Percentiles rank a stretch among this genome's conserved stretches.
Conservation (phyloP, 768 basidiomycete species). For the Boletus bicolor region DNA sequence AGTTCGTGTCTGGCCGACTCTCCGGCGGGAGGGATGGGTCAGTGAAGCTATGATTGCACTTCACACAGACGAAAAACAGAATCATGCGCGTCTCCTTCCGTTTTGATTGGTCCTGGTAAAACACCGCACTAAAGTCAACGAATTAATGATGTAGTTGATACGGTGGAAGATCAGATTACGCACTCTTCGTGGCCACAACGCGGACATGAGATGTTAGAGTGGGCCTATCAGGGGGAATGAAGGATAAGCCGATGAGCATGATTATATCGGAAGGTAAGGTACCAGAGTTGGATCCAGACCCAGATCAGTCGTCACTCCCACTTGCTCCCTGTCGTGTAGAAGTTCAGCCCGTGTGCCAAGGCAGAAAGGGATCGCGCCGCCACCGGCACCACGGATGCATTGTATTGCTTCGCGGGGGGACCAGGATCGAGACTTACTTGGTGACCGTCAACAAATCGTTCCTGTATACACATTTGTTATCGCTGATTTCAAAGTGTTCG, state of each 20-base stretch:
- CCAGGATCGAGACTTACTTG: slow-evolving; percentile 53
- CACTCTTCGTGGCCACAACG: slow-evolving; percentile 80
- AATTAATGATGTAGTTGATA: not conserved
- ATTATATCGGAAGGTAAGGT: slow-evolving; percentile 17
- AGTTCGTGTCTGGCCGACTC: slow-evolving; percentile 31
- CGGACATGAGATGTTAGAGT: slow-evolving; percentile 82
- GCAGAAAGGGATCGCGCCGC: slow-evolving; percentile 5
- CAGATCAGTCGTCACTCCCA: slow-evolving; percentile 86
- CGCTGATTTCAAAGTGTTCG: slow-evolving; percentile 76
- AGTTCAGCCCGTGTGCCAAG: slow-evolving; percentile 1
- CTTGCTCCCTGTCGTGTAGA: slow-evolving; percentile 68
- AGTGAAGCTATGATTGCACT: slow-evolving; percentile 72
- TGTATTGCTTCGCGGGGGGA: not conserved
- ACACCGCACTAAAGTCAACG: slow-evolving; percentile 65
- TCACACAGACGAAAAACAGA: slow-evolving; percentile 84
- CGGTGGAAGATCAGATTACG: slow-evolving; percentile 28
- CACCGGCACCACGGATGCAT: slow-evolving; percentile 5
- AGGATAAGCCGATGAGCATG: not conserved
- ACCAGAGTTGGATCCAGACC: slow-evolving; percentile 89
- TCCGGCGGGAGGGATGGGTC: slow-evolving; percentile 62
- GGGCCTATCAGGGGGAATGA: slow-evolving; percentile 49
- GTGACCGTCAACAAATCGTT: slow-evolving; percentile 93
- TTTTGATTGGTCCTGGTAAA: slow-evolving; percentile 97
- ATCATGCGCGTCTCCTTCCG: slow-evolving; percentile 95
- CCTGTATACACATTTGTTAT: slow-evolving; percentile 87